Evolutionary conservation across 1,284 basidiomycete species (phyloP).

Genomic region (Ganoderma lucidum): DNA sequence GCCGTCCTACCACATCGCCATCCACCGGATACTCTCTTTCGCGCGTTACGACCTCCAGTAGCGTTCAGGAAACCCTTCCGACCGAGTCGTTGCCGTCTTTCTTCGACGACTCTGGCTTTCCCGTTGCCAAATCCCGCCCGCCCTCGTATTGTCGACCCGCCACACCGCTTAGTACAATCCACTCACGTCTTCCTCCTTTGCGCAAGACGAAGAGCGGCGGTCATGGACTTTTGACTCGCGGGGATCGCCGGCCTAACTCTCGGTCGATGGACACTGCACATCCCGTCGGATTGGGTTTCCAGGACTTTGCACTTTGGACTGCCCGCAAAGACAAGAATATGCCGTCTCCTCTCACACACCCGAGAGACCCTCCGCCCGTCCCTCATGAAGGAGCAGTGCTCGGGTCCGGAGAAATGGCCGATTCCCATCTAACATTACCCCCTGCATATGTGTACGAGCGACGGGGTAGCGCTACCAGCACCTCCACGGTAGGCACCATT

Average conservation of each 20-base stretch:
- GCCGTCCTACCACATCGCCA: conserved; percentile 28
- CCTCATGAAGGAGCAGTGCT: conserved; percentile 15
- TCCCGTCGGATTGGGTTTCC: conserved; percentile 12
- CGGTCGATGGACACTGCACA: conserved; percentile 7
- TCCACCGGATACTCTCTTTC: conserved; percentile 24
- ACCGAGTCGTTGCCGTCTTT: conserved; percentile 28
- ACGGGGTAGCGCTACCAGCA: conserved; percentile 39
- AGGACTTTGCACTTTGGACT: conserved; percentile 19
- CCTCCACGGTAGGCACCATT: conserved; percentile 33
- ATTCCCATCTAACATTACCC: conserved; percentile 14
- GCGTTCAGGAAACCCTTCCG: conserved; percentile 16
- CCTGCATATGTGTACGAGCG: conserved; percentile 40
- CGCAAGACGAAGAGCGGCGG: conserved; percentile 37
- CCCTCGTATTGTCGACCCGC: conserved; percentile 34
- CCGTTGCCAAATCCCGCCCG: conserved; percentile 22
- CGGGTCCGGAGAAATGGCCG: conserved; percentile 13
- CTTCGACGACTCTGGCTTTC: conserved; percentile 33
- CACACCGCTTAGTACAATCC: conserved; percentile 33
- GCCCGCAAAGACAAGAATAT: conserved; percentile 4
- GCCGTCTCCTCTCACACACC: conserved; percentile 31
- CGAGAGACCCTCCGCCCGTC: conserved; percentile 32
- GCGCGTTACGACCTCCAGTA: conserved; percentile 18
- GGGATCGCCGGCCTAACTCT: conserved; percentile 13
- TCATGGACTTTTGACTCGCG: conserved; percentile 28
- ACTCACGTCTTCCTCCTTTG: conserved; percentile 39